Conservation (phyloP, 2,329 filamentous ascomycete species). For the Botrytis tulipae region DNA sequence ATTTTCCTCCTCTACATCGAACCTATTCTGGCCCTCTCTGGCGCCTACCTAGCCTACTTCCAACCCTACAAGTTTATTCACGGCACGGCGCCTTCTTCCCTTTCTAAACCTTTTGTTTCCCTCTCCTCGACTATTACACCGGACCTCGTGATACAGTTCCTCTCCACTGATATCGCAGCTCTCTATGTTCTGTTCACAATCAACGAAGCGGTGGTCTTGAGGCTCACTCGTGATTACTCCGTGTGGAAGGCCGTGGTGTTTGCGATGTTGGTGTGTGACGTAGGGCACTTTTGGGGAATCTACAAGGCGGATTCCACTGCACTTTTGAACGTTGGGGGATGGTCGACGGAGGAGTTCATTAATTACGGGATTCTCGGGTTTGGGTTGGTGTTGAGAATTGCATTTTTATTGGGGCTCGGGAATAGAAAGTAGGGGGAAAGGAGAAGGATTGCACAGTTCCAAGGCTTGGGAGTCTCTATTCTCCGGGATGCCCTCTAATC, state of each 20-base stretch:
- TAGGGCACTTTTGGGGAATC: not conserved
- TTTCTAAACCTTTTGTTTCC: not conserved
- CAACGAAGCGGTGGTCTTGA: not conserved
- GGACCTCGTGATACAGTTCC: not conserved
- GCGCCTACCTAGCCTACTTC: not conserved
- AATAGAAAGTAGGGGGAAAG: not conserved
- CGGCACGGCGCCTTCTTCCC: not conserved
- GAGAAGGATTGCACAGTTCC: not conserved
- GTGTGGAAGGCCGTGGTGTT: not conserved
- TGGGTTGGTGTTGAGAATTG: not conserved
- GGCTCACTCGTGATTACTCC: not conserved
- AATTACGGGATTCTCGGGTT: not conserved
- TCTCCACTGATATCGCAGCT: not conserved
- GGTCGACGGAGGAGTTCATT: not conserved
- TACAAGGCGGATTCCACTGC: not conserved
- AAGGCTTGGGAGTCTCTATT: not conserved
- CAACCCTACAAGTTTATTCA: not conserved
- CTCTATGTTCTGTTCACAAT: not conserved
- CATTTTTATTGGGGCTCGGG: not conserved
- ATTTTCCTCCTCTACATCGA: not conserved
- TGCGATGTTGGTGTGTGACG: not conserved
- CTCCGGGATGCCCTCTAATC: too few relatives aligned
- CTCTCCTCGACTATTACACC: not conserved
- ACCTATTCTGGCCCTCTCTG: not conserved
- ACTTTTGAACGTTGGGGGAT: not conserved